These are phyloP conservation scores for Ampelocalamus luodianensis DNA, from an alignment of 176 grass and related monocot genomes.

Conservation along the genomic window DNA sequence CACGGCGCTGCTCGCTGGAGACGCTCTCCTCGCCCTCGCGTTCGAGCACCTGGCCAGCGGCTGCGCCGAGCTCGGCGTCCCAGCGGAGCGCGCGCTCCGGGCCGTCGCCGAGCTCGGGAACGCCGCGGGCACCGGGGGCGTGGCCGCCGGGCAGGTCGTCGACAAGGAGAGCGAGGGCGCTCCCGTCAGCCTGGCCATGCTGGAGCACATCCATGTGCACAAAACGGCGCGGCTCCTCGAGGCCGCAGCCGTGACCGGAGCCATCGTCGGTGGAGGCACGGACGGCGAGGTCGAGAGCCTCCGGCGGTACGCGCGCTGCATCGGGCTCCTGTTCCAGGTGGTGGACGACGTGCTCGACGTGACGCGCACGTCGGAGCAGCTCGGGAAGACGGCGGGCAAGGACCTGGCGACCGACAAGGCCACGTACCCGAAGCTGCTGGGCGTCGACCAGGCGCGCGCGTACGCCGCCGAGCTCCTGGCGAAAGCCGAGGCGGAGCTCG, in stretches of 20 bases:
- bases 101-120: conserved; percentile 51
- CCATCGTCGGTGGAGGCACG: conserved; percentile 31
- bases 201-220: conserved; percentile 63
- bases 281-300: conserved; percentile 39
- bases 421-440: conserved; percentile 59
- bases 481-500: conserved; percentile 50
- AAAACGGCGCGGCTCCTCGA: conserved; percentile 60
- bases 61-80: neutral
- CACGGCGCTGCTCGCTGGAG: conserved; percentile 54
- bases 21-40: conserved; percentile 55
- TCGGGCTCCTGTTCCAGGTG: conserved; percentile 61
- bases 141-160: conserved; percentile 49
- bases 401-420: conserved; percentile 52
- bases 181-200: conserved; percentile 21
- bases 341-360: conserved; percentile 63
- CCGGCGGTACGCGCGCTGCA: conserved; percentile 39
- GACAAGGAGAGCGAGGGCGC: conserved; percentile 46
- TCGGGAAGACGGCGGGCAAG: conserved; percentile 65
- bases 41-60: conserved; percentile 50
- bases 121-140: conserved; percentile 35
- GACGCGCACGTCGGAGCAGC: conserved; percentile 56
- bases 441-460: conserved; percentile 40
- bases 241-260: conserved; percentile 49
- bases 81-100: conserved; percentile 36
- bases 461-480: conserved; percentile 35